A percentile compares a stretch with the other conserved stretches of the same genome.
Conservation (phyloP, 176 grass and related monocot species). For the Musa schizocarpa region DNA sequence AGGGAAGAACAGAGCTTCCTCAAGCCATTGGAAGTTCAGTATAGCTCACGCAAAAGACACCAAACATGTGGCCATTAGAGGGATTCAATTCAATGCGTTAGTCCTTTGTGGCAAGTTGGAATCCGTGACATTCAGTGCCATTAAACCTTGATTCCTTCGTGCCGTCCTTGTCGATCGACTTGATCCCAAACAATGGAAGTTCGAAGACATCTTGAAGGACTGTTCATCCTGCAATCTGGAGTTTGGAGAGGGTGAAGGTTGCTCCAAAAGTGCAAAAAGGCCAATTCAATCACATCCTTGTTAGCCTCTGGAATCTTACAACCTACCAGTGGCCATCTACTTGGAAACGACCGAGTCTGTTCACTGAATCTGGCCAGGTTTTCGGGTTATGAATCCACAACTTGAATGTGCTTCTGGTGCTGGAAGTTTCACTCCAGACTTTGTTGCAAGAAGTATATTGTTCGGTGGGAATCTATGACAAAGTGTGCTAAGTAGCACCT, state of each 20-base stretch:
- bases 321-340: background rate
- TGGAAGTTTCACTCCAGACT: background rate
- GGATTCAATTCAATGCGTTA: too few relatives aligned
- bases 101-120: background rate
- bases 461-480: background rate
- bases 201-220: background rate
- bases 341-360: background rate
- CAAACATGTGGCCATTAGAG: too few relatives aligned
- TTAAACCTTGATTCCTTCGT: background rate
- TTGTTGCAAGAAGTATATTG: background rate
- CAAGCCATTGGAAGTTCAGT: too few relatives aligned
- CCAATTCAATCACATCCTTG: background rate
- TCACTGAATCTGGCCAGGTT: conserved; percentile 12
- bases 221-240: background rate
- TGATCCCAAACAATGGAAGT: background rate
- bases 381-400: background rate
- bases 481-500: background rate
- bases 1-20: too few relatives aligned
- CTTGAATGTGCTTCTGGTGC: background rate
- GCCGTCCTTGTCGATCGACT: background rate
- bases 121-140: background rate
- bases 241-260: background rate
- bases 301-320: background rate
- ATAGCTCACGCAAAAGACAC: too few relatives aligned
- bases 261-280: background rate